Base-by-base conservation (phyloP, 2,329 filamentous ascomycete genomes). In the Hypoxylon sp. region DNA sequence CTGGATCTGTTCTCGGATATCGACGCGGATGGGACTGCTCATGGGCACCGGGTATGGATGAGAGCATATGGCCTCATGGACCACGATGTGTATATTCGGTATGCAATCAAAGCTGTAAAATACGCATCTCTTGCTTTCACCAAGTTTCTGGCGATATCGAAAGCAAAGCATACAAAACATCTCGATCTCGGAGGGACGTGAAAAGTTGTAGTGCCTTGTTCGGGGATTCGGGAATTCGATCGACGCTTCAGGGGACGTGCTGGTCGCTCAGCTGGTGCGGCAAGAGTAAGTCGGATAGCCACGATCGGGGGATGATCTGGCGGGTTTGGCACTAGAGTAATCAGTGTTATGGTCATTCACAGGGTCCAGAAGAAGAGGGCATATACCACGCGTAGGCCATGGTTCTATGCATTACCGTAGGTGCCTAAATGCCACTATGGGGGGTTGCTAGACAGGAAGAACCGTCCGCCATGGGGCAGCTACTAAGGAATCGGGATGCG, bases 91-190 rank as follows among this genome's bases (percentile, higher is more conserved):
- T 56, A 56, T 33, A 46, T 13, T 21, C 33, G 20, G 40, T 56
- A 47, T 37, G 37, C 47, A 53, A 46, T 46, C 24, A 56, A 60
- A 15, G 48, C 38, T 41, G 53, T 57, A 45, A 57, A 60, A 53
- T 33, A 41, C 17, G 27, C 17, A 46, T 26, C 7, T 46, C 17
- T 47, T 27, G 9, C 13, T 20, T 35, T 33, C 8, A 35, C 5
- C n/a, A 17, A 15, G 5, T 35, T 15, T 35, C 29, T 35, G 5
- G n/a, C n/a, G 3, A 17, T 17, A 35, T 17, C n/a, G 3, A 17
- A 17, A 35, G 9, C 5, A 17, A 2, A 35, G n/a, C 31, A 35
- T 8, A 11, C 9, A 4, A n/a, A 21, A 13, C 7, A 13, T 11
- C 9, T 11, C 35, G 3, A 10, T 3, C 10, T 37, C 18, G 17